Conservation (phyloP, 257 asterid species). For the Forsythia suspensa region DNA sequence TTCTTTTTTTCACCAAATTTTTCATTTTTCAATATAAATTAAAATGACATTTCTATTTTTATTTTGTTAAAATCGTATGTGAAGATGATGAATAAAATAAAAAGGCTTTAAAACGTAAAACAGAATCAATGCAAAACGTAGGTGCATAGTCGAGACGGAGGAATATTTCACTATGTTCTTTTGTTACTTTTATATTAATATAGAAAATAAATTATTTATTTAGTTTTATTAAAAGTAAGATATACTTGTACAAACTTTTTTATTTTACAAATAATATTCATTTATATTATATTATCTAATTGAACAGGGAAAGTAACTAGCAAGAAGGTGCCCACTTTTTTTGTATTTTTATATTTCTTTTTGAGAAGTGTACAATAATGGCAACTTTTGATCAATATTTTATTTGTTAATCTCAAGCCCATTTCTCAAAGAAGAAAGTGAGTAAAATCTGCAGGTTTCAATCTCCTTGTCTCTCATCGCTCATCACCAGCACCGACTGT, state of each 20-base stretch:
- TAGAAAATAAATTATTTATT: too few species aligned
- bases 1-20: not conserved
- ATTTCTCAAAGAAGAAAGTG: conserved; percentile 43
- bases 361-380: not conserved
- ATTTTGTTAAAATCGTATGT: too few species aligned
- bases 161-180: too few species aligned
- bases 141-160: too few species aligned
- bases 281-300: not conserved
- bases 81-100: too few species aligned
- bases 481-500: conserved; percentile 17
- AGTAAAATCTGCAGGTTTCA: conserved; percentile 30
- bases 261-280: not conserved
- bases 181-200: too few species aligned
- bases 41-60: too few species aligned
- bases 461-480: conserved; percentile 1
- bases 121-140: too few species aligned
- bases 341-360: not conserved
- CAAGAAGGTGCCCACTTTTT: not conserved
- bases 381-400: not conserved
- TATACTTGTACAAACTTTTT: not conserved
- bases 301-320: not conserved
- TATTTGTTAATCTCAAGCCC: not conserved
- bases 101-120: too few species aligned
- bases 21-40: not conserved
- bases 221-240: too few species aligned